Percentiles rank a stretch among this genome's conserved stretches.
Evolutionary conservation across 164 flowering plant genomes (phyloP).

Genomic region (Macadamia integrifolia): DNA sequence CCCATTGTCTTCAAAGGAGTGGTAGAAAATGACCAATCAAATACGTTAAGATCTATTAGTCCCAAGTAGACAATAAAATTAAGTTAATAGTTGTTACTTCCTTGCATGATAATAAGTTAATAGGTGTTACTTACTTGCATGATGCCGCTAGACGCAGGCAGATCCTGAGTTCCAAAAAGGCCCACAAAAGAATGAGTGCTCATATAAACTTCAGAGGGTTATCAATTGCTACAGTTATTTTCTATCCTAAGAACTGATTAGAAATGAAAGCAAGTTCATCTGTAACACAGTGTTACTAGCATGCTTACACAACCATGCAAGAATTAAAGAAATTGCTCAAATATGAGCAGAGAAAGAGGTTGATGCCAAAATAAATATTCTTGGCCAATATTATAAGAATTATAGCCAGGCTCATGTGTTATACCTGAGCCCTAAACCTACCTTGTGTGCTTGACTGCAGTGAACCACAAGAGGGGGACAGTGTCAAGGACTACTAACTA

Average conservation of each 20-base stretch:
- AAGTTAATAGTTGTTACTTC: slow-evolving; percentile 29
- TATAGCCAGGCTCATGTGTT: neutral
- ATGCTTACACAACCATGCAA: neutral
- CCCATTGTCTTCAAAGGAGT: slow-evolving; percentile 71
- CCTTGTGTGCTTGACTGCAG: too few relatives aligned
- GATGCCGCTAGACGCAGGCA: slow-evolving; percentile 91
- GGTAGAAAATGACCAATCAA: slow-evolving; percentile 3
- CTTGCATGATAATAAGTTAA: neutral
- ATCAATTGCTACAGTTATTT: neutral
- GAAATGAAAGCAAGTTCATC: neutral
- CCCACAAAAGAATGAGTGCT: neutral
- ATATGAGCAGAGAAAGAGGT: neutral
- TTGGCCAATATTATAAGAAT: neutral
- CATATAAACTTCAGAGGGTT: neutral
- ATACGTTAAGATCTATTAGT: neutral
- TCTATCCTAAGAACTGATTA: neutral
- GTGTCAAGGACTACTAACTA: too few relatives aligned
- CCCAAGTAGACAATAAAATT: neutral
- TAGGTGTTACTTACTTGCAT: slow-evolving; percentile 72
- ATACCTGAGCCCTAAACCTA: too few relatives aligned
- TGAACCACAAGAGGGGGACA: too few relatives aligned
- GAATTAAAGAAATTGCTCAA: neutral
- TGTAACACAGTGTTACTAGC: neutral
- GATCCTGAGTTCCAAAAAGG: slow-evolving; percentile 48
- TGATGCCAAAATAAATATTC: neutral